Evolutionary conservation across 331 rosid genomes (phyloP), one percentile per base, ranked within the genome.

Genomic region (Saraca asoca): DNA sequence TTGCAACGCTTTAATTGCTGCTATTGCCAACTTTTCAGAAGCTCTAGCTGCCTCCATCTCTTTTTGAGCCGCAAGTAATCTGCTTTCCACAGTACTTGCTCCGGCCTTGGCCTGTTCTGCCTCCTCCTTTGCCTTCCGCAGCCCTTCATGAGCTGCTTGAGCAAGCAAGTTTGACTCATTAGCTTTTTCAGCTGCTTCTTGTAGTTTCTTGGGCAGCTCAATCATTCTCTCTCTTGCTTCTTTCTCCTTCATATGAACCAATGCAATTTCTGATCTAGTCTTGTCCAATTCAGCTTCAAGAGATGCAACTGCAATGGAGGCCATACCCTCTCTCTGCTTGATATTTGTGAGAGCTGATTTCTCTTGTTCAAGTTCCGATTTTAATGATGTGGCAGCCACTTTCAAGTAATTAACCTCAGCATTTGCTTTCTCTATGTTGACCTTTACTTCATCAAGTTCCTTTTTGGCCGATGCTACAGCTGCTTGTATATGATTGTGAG

Each of bases 1-100:
- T 75, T 88, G 83, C 73, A 95, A 81, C 48, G 99, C 99, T 78
- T 90, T 87, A 70, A 91, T 90, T 58, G 97, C 97, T 34, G 88
- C 87, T 45, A 90, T 68, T 0, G 97, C 99, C 73, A 90, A 76
- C 71, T 72, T 80, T 72, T 88, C 90, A 29, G 97, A 90, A 59
- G 99, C 96, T 83, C 63, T 90, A 12, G 99, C 89, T 33, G 99
- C 99, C 63, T 94, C 96, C 61, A 90, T 85, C 85, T 90, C 99
- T 80, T 94, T 94, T 66, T 83, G 89, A 64, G 95, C 87, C 58
- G 99, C 99, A n/a, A 83, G 83, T 68, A 90, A 72, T 78, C 93
- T 83, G 76, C 93, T 90, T 77, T 86, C 87, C 79, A 85, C 60
- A 10, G 97, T 88, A 65, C 85, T 79, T 70, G 84, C 85, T 58